These are phyloP conservation scores for Flaveria sonorensis DNA, from an alignment of 129 eudicot genomes.

Conservation along the genomic window DNA sequence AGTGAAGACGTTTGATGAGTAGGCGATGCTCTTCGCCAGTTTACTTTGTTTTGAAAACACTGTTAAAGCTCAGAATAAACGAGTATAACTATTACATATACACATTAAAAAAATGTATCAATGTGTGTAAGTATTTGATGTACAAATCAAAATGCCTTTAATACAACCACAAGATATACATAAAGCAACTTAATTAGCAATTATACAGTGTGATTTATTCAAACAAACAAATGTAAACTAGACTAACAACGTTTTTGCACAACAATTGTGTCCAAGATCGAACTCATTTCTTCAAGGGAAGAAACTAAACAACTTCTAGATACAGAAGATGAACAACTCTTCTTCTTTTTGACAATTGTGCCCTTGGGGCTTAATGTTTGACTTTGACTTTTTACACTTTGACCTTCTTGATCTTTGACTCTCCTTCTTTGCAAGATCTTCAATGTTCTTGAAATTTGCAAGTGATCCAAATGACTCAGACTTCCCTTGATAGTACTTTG, in stretches of 20 bases:
- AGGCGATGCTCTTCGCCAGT: too few relatives aligned
- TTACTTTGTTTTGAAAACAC: neutral
- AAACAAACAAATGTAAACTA: neutral
- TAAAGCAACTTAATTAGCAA: neutral
- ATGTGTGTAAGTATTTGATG: neutral
- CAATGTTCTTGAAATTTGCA: constrained; percentile 52
- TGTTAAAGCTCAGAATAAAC: neutral
- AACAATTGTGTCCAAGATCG: constrained; percentile 18
- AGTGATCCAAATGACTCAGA: constrained; percentile 76
- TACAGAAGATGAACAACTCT: constrained; percentile 27
- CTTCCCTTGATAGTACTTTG: constrained; percentile 70
- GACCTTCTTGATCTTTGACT: constrained; percentile 45
- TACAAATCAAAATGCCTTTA: neutral
- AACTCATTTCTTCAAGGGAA: constrained; percentile 29
- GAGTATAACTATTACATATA: neutral
- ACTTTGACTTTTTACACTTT: constrained; percentile 43
- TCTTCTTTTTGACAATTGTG: constrained; percentile 61
- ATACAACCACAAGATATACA: neutral
- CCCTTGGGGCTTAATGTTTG: constrained; percentile 53
- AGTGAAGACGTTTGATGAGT: too few relatives aligned
- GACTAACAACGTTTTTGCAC: constrained; percentile 13
- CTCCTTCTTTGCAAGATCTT: constrained; percentile 69
- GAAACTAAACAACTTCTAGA: constrained; percentile 39
- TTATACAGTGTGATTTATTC: neutral
- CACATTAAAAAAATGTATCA: neutral